Base-by-base conservation (phyloP, 495 filamentous ascomycete species). In the Penicillium goetzii region DNA sequence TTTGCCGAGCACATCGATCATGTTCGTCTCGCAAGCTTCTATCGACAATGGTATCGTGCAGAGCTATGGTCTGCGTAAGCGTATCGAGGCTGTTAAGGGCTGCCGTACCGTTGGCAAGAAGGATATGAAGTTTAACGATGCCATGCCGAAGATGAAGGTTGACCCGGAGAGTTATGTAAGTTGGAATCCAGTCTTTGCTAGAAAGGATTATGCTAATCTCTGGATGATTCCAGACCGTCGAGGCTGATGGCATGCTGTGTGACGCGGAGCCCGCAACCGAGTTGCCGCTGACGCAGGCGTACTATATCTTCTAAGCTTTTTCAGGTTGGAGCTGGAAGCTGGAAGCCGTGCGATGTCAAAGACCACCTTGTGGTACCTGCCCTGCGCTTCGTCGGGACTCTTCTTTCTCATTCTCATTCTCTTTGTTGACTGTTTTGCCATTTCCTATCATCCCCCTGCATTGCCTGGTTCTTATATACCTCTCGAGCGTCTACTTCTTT, bases 61-160 rank as follows among this genome's bases (percentile, higher is more conserved):
- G 28, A 72, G 67, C 11, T 98, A 97, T 74, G 85, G 84, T 3
- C 80, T 99, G 58, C 84, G 84, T 65, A 96, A 95, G 76, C 84
- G 92, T 38, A 78, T 98, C 61, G 92, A 93, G 79, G 78, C 91
- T 10, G 91, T 98, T 30, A 87, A 84, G 67, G 86, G 87, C 54
- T 97, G 94, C 72, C 85, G 95, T 63, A 85, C 77, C 21, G 84
- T 98, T 56, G 81, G 90, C 19, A 99, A 99, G 84, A 84, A 80
- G 70, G 91, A 98, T 72, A 97, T 99, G 94, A 95, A 93, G 76
- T 92, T 85, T 76, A 99, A 99, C 76, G 89, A 93, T 68, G 74
- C 77, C 21, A 93, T 89, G 88, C 95, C 95, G 19, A 88, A 83
- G 78, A 98, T 98, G 92, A 88, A 83, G 73, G 95, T 99, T 43